phyloP scores from a whole-genome alignment of 192 early-diverging fungal genomes.

The Coemansia sp. region DNA sequence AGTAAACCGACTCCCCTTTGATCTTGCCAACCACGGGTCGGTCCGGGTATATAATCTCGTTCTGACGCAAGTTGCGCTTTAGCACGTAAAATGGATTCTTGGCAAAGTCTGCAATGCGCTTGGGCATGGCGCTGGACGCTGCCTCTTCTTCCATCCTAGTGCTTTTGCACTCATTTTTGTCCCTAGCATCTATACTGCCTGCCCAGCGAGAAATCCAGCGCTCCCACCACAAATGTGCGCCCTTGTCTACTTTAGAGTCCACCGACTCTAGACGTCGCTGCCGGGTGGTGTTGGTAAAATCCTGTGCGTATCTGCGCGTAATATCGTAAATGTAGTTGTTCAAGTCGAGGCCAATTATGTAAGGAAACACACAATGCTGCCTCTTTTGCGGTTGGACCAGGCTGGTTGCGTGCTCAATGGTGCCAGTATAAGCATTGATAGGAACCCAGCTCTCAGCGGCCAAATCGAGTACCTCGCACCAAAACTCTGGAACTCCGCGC shows the following conservation, averaged over 20 bases:
- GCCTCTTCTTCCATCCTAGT: constrained; percentile 42
- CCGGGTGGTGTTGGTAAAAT: constrained; percentile 37
- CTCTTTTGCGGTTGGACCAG: neutral
- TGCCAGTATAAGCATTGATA: constrained; percentile 21
- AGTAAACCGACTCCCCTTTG: constrained; percentile 75
- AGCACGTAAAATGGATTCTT: constrained; percentile 75
- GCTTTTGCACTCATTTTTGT: constrained; percentile 50
- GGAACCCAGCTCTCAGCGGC: constrained; percentile 56
- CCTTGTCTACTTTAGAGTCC: constrained; percentile 1
- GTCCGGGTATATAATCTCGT: constrained; percentile 70
- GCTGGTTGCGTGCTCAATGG: constrained; percentile 15
- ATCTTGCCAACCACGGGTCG: constrained; percentile 69
- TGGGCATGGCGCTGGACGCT: constrained; percentile 69
- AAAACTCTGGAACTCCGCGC: constrained; percentile 49
- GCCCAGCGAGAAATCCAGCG: constrained; percentile 33
- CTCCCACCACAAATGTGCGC: constrained; percentile 35
- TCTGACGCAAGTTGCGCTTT: constrained; percentile 76
- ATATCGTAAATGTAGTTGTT: constrained; percentile 19
- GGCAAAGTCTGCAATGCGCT: constrained; percentile 70
- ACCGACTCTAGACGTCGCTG: constrained; percentile 40
- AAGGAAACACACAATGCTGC: constrained; percentile 5
- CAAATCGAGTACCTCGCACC: constrained; percentile 61
- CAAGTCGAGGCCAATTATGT: constrained; percentile 21
- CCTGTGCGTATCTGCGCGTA: constrained; percentile 36
- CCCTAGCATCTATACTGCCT: constrained; percentile 6